phyloP scores from a whole-genome alignment of 768 basidiomycete genomes.

The Suillus lakei region DNA sequence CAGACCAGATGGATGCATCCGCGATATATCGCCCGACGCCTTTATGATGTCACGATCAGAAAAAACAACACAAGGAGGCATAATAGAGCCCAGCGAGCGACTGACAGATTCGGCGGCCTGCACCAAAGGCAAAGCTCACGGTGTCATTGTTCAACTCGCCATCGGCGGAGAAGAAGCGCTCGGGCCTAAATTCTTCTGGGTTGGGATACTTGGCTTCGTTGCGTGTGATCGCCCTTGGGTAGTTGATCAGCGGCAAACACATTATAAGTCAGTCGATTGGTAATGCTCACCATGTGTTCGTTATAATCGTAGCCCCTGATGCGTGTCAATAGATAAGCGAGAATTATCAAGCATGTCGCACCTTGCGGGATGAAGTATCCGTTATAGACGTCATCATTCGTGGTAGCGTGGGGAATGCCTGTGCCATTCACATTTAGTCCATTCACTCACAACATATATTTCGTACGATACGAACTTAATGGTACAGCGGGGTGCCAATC shows the following conservation, averaged over 20 bases:
- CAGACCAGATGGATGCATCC: constrained; percentile 43
- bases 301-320: constrained; percentile 33
- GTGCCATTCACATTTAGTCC: neutral
- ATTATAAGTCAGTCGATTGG: neutral
- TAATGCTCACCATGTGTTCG: constrained; percentile 29
- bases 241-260: neutral
- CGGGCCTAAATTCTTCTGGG: constrained; percentile 41
- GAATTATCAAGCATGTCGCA: constrained; percentile 8
- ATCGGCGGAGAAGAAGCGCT: constrained; percentile 34
- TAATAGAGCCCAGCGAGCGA: neutral
- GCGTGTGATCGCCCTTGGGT: constrained; percentile 34
- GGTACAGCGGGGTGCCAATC: constrained; percentile 43
- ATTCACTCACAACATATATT: neutral
- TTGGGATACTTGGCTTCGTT: constrained; percentile 39
- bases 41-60: constrained; percentile 5
- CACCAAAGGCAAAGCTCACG: constrained; percentile 38
- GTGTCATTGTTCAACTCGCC: constrained; percentile 34
- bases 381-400: constrained; percentile 46
- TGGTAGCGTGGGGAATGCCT: constrained; percentile 40
- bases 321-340: neutral
- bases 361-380: constrained; percentile 64
- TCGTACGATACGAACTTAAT: constrained; percentile 13
- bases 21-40: constrained; percentile 50
- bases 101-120: constrained; percentile 38
- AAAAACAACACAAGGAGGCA: neutral